Conservation (phyloP, 2,329 filamentous ascomycete genomes). For the Penicillium sp. region DNA sequence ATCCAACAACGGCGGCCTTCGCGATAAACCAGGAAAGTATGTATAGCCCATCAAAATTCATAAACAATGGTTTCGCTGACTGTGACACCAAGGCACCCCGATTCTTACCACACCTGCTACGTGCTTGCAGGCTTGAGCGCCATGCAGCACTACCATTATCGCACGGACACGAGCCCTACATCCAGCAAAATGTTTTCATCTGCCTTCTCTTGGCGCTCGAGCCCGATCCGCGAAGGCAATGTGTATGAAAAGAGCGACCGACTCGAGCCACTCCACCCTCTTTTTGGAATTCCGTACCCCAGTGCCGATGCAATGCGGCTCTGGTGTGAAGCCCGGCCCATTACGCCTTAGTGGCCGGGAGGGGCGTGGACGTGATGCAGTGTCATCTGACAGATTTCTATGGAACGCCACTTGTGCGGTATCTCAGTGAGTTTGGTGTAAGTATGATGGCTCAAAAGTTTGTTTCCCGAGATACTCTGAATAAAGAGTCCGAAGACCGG, state of each 20-base stretch:
- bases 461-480: not conserved
- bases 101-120: conserved; percentile 93
- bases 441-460: not conserved
- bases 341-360: conserved; percentile 9
- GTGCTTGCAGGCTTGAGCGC: conserved; percentile 82
- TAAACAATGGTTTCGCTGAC: conserved; percentile 19
- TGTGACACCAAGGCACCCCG: conserved; percentile 59
- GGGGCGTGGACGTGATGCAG: conserved; percentile 3
- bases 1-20: conserved; percentile 72
- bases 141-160: conserved; percentile 66
- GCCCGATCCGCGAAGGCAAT: conserved; percentile 49
- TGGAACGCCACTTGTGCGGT: not conserved
- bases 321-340: conserved; percentile 57
- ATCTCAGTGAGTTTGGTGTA: not conserved
- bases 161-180: conserved; percentile 38
- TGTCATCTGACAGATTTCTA: not conserved
- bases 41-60: conserved; percentile 33
- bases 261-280: conserved; percentile 72
- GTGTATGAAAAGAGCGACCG: conserved; percentile 71
- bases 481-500: not conserved
- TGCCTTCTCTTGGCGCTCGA: conserved; percentile 42
- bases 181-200: conserved; percentile 32
- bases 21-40: conserved; percentile 91
- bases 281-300: conserved; percentile 78
- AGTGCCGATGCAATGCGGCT: conserved; percentile 63